Conservation (phyloP, 2,329 filamentous ascomycete species). For the Didymella sp. region DNA sequence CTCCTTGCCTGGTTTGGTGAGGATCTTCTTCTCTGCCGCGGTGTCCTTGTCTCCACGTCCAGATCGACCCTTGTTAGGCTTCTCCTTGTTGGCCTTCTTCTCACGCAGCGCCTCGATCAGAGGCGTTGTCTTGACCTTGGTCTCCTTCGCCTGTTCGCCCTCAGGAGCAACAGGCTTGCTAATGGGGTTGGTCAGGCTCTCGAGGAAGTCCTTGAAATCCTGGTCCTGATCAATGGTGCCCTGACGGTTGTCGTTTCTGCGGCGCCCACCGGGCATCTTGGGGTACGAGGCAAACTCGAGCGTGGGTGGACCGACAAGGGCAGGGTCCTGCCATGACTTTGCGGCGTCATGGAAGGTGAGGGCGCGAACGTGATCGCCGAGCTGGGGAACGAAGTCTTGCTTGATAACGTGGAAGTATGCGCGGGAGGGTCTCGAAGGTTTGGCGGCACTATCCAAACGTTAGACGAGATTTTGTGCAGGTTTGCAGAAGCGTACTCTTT, state of each 20-base stretch:
- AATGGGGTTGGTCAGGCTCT: conserved; percentile 79
- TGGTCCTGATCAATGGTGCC: conserved; percentile 96
- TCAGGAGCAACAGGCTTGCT: conserved; percentile 62
- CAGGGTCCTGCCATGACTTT: conserved; percentile 73
- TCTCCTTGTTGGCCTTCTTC: conserved; percentile 81
- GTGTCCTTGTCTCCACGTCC: conserved; percentile 65
- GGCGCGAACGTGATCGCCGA: conserved; percentile 74
- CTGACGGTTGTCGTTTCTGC: conserved; percentile 80
- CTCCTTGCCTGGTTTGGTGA: conserved; percentile 46
- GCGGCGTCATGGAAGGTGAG: conserved; percentile 81
- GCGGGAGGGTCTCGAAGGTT: conserved; percentile 79
- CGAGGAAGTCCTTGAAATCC: conserved; percentile 93
- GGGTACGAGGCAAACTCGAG: conserved; percentile 86
- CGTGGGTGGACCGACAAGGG: conserved; percentile 77
- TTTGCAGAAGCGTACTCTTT: conserved; percentile 70
- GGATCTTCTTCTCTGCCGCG: conserved; percentile 55
- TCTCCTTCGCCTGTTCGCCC: conserved; percentile 60
- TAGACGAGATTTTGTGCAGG: conserved; percentile 9
- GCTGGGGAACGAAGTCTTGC: conserved; percentile 68
- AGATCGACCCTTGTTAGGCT: conserved; percentile 64
- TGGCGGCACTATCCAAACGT: conserved; percentile 59
- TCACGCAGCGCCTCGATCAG: conserved; percentile 89
- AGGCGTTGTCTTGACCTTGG: conserved; percentile 81
- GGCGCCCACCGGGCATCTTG: conserved; percentile 77
- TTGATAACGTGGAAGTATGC: conserved; percentile 84